phyloP scores from a whole-genome alignment of 768 basidiomycete species.

The Sporobolomyces roseus region DNA sequence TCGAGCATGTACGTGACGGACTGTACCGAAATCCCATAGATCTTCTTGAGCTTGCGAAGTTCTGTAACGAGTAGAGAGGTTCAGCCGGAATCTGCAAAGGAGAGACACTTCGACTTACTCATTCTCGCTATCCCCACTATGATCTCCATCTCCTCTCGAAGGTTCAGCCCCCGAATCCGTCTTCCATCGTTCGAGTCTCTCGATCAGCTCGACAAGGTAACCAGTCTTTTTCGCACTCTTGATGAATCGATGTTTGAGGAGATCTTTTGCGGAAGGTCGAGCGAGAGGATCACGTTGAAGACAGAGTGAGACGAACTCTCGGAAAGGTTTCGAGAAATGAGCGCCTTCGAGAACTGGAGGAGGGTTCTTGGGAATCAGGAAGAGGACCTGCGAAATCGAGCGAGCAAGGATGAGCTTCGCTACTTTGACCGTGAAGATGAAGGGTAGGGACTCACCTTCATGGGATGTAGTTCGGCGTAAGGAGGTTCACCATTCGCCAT shows the following conservation, averaged over 20 bases:
- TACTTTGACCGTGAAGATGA: neutral
- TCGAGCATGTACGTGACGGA: conserved; percentile 63
- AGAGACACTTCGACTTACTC: conserved; percentile 51
- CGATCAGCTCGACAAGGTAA: conserved; percentile 92
- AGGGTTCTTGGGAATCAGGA: conserved; percentile 96
- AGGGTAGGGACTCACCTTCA: conserved; percentile 69
- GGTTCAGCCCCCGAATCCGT: conserved; percentile 77
- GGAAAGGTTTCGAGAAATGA: conserved; percentile 85
- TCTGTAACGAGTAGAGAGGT: neutral
- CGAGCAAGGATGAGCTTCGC: neutral
- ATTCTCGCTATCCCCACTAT: conserved; percentile 52
- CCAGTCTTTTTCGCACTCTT: conserved; percentile 89
- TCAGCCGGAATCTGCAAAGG: neutral
- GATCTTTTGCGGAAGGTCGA: conserved; percentile 91
- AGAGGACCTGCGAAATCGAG: conserved; percentile 65
- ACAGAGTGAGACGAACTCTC: conserved; percentile 89
- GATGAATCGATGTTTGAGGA: conserved; percentile 94
- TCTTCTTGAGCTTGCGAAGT: conserved; percentile 52
- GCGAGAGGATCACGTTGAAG: conserved; percentile 81
- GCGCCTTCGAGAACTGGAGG: conserved; percentile 79
- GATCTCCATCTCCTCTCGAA: conserved; percentile 59
- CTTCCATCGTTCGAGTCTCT: conserved; percentile 88
- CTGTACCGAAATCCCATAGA: conserved; percentile 96
- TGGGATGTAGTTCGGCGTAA: conserved; percentile 95
- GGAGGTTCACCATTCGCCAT: conserved; percentile 96